Conservation (phyloP, 257 asterid genomes). For the Scutellaria barbata region DNA sequence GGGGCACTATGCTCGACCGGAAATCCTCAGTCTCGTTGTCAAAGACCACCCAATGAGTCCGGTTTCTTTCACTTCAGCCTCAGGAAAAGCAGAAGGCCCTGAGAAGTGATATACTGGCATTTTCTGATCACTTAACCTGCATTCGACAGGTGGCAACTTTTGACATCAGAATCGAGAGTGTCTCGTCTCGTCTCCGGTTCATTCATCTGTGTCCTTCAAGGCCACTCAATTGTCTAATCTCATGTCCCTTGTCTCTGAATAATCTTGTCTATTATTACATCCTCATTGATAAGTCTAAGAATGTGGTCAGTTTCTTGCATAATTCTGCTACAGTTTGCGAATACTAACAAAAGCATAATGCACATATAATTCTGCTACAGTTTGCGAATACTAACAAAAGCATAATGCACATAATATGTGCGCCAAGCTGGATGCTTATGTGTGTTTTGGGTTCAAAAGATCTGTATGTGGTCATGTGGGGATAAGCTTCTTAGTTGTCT, state of each 20-base stretch:
- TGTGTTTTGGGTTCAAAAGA: neutral
- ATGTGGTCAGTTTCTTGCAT: slow-evolving; percentile 15
- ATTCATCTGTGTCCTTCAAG: slow-evolving; percentile 2
- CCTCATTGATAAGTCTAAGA: slow-evolving; percentile 18
- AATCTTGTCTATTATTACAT: neutral
- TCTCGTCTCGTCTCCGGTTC: neutral
- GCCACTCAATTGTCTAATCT: slow-evolving; percentile 31
- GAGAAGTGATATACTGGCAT: slow-evolving; percentile 29
- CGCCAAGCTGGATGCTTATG: slow-evolving; percentile 16
- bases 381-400: slow-evolving; percentile 13
- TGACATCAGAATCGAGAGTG: neutral
- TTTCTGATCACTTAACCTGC: too few species aligned
- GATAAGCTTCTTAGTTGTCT: too few species aligned
- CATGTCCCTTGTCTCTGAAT: neutral
- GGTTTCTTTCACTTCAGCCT: slow-evolving; percentile 71
- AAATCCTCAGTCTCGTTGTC: slow-evolving; percentile 78
- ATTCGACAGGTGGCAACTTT: neutral
- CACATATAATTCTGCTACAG: slow-evolving; percentile 1
- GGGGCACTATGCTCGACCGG: slow-evolving; percentile 95
- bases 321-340: neutral
- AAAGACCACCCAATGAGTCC: slow-evolving; percentile 73
- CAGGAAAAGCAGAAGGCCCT: slow-evolving; percentile 55
- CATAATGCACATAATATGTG: slow-evolving; percentile 23
- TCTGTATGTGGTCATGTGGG: too few species aligned
- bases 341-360: slow-evolving; percentile 24